Conservation (phyloP, 2,329 filamentous ascomycete genomes). For the Xylaria sp. region DNA sequence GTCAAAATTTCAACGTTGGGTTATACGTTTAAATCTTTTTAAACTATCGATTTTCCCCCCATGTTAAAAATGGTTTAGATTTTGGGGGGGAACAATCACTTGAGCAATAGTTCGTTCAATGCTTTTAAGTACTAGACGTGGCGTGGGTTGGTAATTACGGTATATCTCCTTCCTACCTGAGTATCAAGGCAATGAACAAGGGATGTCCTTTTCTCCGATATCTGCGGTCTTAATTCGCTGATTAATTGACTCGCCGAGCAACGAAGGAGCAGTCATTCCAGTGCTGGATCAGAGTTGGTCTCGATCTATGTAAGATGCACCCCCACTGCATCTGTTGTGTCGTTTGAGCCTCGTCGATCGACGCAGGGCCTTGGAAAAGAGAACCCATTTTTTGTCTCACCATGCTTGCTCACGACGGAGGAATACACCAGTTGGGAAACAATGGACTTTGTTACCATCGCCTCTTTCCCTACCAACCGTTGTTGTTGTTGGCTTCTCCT, state of each 20-base stretch:
- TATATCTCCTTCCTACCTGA: not conserved
- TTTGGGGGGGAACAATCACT: no score
- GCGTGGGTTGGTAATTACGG: no score
- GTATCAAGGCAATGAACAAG: not conserved
- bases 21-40: no score
- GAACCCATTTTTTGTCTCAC: not conserved
- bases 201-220: not conserved
- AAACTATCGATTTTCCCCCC: no score
- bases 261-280: not conserved
- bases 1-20: no score
- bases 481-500: not conserved
- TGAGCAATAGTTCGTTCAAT: no score
- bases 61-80: no score
- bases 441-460: not conserved
- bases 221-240: not conserved
- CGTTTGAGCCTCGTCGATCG: not conserved
- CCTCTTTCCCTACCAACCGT: not conserved
- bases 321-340: not conserved
- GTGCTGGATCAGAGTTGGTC: not conserved
- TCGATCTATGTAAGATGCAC: not conserved
- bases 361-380: not conserved
- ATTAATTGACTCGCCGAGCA: not conserved
- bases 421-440: not conserved
- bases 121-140: no score
- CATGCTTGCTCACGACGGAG: not conserved